Evolutionary conservation across 2,329 filamentous ascomycete species (phyloP).

Genomic region (Davidsoniella virescens): DNA sequence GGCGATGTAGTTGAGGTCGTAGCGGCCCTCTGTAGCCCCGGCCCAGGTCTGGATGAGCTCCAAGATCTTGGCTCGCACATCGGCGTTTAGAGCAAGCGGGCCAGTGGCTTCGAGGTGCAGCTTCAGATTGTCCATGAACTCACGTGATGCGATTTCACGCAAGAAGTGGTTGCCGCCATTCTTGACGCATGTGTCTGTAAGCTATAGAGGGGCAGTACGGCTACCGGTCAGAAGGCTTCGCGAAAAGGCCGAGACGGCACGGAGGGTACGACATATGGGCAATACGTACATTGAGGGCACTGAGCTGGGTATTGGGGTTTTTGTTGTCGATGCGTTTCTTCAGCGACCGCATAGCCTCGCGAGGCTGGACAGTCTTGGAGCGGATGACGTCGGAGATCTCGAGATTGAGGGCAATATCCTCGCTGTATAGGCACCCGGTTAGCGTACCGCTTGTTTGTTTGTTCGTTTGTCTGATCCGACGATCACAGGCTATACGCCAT

Average conservation of each 20-base stretch:
- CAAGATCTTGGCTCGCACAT: constrained; percentile 79
- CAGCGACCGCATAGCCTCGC: constrained; percentile 92
- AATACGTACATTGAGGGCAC: constrained; percentile 63
- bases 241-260: background rate
- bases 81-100: constrained; percentile 56
- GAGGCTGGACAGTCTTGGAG: constrained; percentile 92
- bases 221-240: background rate
- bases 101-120: constrained; percentile 76
- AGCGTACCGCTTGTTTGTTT: constrained; percentile 14
- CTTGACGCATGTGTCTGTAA: constrained; percentile 97
- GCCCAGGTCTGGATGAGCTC: constrained; percentile 93
- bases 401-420: constrained; percentile 93
- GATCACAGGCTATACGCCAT: too few relatives aligned
- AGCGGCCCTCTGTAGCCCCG: constrained; percentile 67
- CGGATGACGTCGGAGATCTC: constrained; percentile 96
- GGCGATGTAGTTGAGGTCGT: constrained; percentile 69
- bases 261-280: background rate
- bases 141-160: constrained; percentile 81
- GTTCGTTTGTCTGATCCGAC: background rate
- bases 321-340: constrained; percentile 91
- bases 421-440: constrained; percentile 33
- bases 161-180: constrained; percentile 95
- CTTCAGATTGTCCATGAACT: constrained; percentile 95
- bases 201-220: constrained; percentile 29
- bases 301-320: constrained; percentile 93